Evolutionary conservation across 106 monocot genomes (phyloP).

Genomic region (Dendrobium officinale): DNA sequence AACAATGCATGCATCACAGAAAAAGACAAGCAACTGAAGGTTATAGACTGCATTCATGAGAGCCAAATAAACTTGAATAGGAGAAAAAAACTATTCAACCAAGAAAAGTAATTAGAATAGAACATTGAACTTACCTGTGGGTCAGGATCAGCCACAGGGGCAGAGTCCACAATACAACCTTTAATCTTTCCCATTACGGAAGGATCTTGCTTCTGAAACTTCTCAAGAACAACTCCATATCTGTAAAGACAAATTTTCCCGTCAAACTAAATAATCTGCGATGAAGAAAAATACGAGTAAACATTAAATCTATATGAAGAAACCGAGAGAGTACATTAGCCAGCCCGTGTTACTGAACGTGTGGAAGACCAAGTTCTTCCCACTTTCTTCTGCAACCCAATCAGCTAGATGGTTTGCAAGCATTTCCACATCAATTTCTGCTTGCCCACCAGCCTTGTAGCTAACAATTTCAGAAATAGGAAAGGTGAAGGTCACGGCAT

Average conservation of each 20-base stretch:
- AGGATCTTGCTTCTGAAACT: slow-evolving; percentile 70
- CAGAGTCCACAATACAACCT: slow-evolving; percentile 90
- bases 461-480: slow-evolving; percentile 74
- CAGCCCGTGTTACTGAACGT: slow-evolving; percentile 98
- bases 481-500: slow-evolving; percentile 87
- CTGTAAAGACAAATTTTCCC: slow-evolving; percentile 22
- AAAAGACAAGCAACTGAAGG: background rate
- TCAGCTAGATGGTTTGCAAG: slow-evolving; percentile 71
- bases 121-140: slow-evolving; percentile 54
- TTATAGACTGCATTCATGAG: background rate
- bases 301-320: background rate
- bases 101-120: background rate
- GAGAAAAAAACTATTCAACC: background rate
- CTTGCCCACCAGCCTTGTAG: slow-evolving; percentile 69
- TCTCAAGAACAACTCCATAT: slow-evolving; percentile 93
- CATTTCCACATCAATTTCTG: slow-evolving; percentile 50
- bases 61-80: background rate
- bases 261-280: background rate
- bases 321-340: slow-evolving; percentile 41
- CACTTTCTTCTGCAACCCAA: slow-evolving; percentile 70
- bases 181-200: slow-evolving; percentile 67
- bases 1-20: background rate
- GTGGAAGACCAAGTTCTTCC: slow-evolving; percentile 84
- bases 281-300: background rate
- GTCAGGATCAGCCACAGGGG: slow-evolving; percentile 87